Evolutionary conservation across 2,329 filamentous ascomycete genomes (phyloP).

Genomic region (Simplicillium aogashimaense): DNA sequence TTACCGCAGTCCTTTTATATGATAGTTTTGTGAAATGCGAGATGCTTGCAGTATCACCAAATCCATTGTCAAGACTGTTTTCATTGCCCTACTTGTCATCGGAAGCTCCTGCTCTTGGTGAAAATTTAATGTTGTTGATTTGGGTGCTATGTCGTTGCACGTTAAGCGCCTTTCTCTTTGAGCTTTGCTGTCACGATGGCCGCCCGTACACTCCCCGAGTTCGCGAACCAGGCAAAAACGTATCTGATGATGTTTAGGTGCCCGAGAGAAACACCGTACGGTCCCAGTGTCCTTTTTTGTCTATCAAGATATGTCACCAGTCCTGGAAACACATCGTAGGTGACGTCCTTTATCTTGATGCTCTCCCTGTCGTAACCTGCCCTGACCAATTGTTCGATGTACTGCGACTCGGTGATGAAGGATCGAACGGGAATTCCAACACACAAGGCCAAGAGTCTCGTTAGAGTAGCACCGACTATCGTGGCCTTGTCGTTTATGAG

Average conservation of each 20-base stretch:
- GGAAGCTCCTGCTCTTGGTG: no score
- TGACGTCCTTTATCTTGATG: constrained; percentile 40
- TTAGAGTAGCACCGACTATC: no score
- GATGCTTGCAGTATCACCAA: no score
- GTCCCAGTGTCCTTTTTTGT: constrained; percentile 20
- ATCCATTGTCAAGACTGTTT: no score
- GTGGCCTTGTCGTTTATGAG: constrained; percentile 25
- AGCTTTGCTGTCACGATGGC: constrained; percentile 21
- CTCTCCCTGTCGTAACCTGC: constrained; percentile 33
- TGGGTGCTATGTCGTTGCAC: no score
- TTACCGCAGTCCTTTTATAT: no score
- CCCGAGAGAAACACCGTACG: constrained; percentile 24
- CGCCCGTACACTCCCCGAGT: constrained; percentile 21
- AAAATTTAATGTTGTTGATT: background rate
- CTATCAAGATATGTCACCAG: constrained; percentile 31
- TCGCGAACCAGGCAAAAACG: constrained; percentile 27
- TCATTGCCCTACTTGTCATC: no score
- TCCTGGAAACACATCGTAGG: constrained; percentile 40
- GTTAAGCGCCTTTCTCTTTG: background rate
- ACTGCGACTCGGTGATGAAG: constrained; percentile 34
- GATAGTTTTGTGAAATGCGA: no score
- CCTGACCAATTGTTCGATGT: constrained; percentile 30
- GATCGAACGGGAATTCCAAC: constrained; percentile 34
- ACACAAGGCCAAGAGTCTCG: no score
- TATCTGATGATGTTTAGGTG: constrained; percentile 24